Evolutionary conservation across 202 grass and related monocot species (phyloP), one percentile per base, ranked within the genome.

Genomic region (Schoenoplectus tabernaemontani): DNA sequence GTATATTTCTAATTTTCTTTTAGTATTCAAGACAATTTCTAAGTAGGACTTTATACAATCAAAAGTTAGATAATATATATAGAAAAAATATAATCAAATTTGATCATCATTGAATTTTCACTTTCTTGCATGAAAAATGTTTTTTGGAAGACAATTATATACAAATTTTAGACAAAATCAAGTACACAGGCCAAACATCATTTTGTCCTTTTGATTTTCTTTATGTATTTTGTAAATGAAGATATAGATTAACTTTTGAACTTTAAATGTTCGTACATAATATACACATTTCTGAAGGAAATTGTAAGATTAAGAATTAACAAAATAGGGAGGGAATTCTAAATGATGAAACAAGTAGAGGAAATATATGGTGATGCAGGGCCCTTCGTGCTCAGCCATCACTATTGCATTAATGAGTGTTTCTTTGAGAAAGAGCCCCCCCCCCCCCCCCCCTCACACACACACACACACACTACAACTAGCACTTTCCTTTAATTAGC

Each of bases 401-500:
- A 50, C 57, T 43, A 63, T 80, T 65, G 78, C 78, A 80, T 80
- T 80, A 50, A 80, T 80, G 59, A 64, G 56, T 34, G 58, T 53
- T 64, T 64, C 11, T 60, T 63, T 65, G 26, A 80, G 78, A 80
- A 80, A 37, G 42, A 66, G 26, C 10, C 16, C 13, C 33, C 24
- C 58, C 24, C 59, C 65, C 59, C 78, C 78, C 28, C 28, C 28
- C 28, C 28, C 28, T 1, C 28, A n/a, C n/a, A n/a, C n/a, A n/a
- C 28, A 28, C 28, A 28, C 28, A 28, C 28, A 28, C 28, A 28
- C 28, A 66, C 78, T 60, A 51, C 78, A 30, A 80, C 78, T 50
- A 80, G 58, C 78, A 80, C 58, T 80, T 28, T 80, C 23, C 78
- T 66, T 36, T 51, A 80, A 80, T 62, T 80, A 80, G 78, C 39